Base-by-base conservation (phyloP, 805 yeast genomes). In the Debaryomyces maramus region DNA sequence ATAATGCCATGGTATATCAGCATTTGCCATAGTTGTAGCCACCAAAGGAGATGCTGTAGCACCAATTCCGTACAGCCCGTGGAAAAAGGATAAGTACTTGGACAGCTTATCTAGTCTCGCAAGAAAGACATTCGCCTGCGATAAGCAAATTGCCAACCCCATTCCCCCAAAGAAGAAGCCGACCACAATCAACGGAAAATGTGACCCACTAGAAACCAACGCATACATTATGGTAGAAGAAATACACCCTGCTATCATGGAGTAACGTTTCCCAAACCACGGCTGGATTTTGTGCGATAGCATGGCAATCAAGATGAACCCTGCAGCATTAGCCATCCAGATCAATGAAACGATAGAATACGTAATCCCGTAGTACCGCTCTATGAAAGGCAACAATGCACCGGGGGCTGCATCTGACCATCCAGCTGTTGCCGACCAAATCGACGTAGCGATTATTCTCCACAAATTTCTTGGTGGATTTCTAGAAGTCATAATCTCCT, bases 31-130 rank as follows among this genome's bases (percentile, higher is more conserved):
- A 0, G 72, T 60, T 0, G 87, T 77, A 3, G 83, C 81, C 21
- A 81, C 55, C 14, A 86, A 72, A 2, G 95, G 90, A 2, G 88
- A 73, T 1, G 81, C 47, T 33, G 86, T 80, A 1, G 89, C 87
- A 2, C 90, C 89, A 3, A 79, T 49, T 1, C 95, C 95, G 57
- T 84, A 85, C 10, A 70, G 54, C 1, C 87, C 90, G 61, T 85
- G 93, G 42, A 77, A 65, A 18, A 70, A 57, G 1, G 90, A 86
- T 60, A 83, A 68, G 42, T 77, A 67, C 38, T 73, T 76, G 34
- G 84, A 79, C 35, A 78, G 72, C 42, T 78, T 77, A 17, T 70
- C 69, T 26, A 82, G 59, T 41, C 71, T 58, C 3, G 80, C 61
- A 14, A 78, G 44, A 47, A 77, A 79, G 13, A 78, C 70, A 50